A percentile compares a stretch with the other conserved stretches of the same genome.
Conservation (phyloP, 1,139 yeast species). For the Hyphopichia khmerensis region DNA sequence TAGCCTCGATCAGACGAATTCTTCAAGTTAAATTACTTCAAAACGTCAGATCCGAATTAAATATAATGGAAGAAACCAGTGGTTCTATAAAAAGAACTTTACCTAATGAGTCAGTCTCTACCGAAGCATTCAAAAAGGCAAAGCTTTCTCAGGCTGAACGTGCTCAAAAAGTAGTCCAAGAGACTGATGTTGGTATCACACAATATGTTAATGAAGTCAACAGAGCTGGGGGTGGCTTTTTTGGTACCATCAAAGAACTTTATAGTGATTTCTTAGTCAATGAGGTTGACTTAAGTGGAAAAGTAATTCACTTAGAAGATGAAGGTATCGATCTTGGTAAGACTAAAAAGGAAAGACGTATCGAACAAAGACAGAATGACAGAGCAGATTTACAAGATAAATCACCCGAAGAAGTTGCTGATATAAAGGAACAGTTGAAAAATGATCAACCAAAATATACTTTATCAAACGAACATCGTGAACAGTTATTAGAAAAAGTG, state of each 20-base stretch:
- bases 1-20: slow-evolving; percentile 4
- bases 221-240: slow-evolving; percentile 58
- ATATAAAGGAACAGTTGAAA: slow-evolving; percentile 27
- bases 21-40: not conserved
- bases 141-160: slow-evolving; percentile 9
- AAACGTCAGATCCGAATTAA: slow-evolving; percentile 4
- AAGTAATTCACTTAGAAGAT: slow-evolving; percentile 73
- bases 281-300: slow-evolving; percentile 69
- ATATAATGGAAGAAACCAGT: slow-evolving; percentile 8
- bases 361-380: slow-evolving; percentile 45
- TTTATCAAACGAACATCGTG: slow-evolving; percentile 45
- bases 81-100: slow-evolving; percentile 8
- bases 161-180: slow-evolving; percentile 36
- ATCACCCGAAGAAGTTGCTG: slow-evolving; percentile 36
- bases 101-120: slow-evolving; percentile 2
- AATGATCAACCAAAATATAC: slow-evolving; percentile 38
- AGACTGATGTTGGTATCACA: slow-evolving; percentile 82
- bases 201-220: slow-evolving; percentile 51
- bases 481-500: slow-evolving; percentile 49
- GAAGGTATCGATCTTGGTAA: slow-evolving; percentile 61
- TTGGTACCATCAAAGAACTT: slow-evolving; percentile 79
- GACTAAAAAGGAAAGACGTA: slow-evolving; percentile 50
- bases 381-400: slow-evolving; percentile 31
- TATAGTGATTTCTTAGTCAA: slow-evolving; percentile 95
- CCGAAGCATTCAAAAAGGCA: slow-evolving; percentile 7